Evolutionary conservation across 768 basidiomycete genomes (phyloP).

Genomic region (Exsudoporus frostii): DNA sequence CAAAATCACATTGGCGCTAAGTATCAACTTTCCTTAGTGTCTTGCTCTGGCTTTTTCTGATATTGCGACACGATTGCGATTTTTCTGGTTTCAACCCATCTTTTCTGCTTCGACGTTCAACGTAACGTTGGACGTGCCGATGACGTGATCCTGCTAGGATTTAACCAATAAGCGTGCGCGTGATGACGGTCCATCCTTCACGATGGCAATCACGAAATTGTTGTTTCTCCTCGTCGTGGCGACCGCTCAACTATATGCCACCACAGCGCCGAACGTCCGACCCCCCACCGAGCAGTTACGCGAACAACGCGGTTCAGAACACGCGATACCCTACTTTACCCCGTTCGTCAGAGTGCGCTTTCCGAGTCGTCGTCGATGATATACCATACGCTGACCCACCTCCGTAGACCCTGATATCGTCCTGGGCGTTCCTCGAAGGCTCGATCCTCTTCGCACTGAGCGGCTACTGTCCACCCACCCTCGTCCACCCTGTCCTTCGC

Average conservation of each 20-base stretch:
- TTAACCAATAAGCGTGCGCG: too few species aligned
- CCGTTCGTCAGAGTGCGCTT: background rate
- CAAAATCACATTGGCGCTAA: too few species aligned
- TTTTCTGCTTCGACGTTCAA: too few species aligned
- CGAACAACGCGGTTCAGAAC: conserved; percentile 9
- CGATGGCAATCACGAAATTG: conserved; percentile 2
- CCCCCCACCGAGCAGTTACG: conserved; percentile 11
- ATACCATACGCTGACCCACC: background rate
- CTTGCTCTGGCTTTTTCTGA: too few species aligned
- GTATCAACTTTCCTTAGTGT: too few species aligned
- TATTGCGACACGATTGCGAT: too few species aligned
- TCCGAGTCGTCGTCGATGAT: too few species aligned
- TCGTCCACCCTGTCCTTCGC: background rate
- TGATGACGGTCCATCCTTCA: background rate
- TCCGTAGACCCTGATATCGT: background rate
- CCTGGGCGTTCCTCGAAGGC: conserved; percentile 11
- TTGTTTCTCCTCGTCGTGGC: conserved; percentile 2
- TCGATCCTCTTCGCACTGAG: background rate
- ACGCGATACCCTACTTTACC: background rate
- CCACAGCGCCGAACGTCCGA: conserved; percentile 16
- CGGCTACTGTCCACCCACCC: background rate
- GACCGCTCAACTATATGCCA: background rate
- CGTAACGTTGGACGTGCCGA: too few species aligned
- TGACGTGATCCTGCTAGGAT: too few species aligned
- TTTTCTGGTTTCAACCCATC: too few species aligned